Evolutionary conservation across 495 filamentous ascomycete genomes (phyloP), one percentile per base, ranked within the genome.

Genomic region (Penicillium taxi): DNA sequence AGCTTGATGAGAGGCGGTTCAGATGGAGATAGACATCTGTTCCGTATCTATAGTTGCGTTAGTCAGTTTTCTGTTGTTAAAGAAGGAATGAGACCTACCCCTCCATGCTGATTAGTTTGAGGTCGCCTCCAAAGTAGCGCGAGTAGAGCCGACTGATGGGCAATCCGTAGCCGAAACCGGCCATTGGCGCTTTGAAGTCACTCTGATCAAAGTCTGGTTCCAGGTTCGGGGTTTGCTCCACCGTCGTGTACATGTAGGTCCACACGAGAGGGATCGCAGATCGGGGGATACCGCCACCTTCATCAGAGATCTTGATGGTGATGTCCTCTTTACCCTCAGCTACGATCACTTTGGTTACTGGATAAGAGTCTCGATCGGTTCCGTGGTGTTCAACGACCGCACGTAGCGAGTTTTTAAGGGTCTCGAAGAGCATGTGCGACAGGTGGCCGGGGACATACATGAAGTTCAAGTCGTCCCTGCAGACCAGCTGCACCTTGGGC

Each of bases 221-320:
- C 31, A 98, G 69, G 51, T 77, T 93, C 4, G 91, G 91, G 3
- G 91, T 96, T 41, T 87, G 79, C 60, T 96, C 91, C 26, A 98
- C 90, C 7, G 91, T 98, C 13, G 91, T 98, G 53, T 96, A 98
- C 91, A 96, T 98, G 55, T 98, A 98, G 17, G 91, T 98, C 91
- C 91, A 98, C 11, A 96, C 91, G 6, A 98, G 72, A 7, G 93
- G 93, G 37, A 98, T 96, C 20, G 84, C 72, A 43, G 81, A 86
- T 37, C 91, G 74, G 0, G 89, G 86, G 17, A 98, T 96, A 27
- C 91, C 91, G 44, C 91, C 91, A 27, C 91, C 91, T 59, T 98
- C 91, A 56, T 98, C 91, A 8, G 81, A 86, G 35, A 98, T 74
- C 63, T 98, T 98, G 67, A 98, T 94, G 2, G 91, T 96, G 48